Evolutionary conservation across 257 asterid genomes (phyloP).

Genomic region (Orobanche coerulescens): DNA sequence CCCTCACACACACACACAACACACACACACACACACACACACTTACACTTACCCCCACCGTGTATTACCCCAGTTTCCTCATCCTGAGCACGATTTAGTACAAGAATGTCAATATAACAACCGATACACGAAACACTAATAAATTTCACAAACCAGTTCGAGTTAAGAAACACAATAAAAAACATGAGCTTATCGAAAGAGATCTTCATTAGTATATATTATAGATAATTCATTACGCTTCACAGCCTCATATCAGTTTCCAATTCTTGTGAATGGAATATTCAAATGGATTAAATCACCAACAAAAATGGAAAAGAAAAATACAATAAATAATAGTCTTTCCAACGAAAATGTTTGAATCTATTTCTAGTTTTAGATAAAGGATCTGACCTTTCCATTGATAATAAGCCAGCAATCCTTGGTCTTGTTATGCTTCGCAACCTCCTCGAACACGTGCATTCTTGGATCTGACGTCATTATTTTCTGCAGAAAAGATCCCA

Average conservation of each 20-base stretch:
- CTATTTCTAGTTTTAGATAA: neutral
- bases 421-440: conserved; percentile 58
- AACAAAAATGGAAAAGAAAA: too few relatives aligned
- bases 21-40: too few relatives aligned
- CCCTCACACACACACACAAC: too few relatives aligned
- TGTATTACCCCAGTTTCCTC: neutral
- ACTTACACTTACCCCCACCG: too few relatives aligned
- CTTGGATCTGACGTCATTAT: conserved; percentile 61
- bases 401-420: conserved; percentile 90
- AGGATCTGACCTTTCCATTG: conserved; percentile 62
- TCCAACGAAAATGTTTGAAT: neutral
- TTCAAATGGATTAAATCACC: too few relatives aligned
- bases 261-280: too few relatives aligned
- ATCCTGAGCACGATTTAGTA: neutral
- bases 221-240: neutral
- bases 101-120: neutral
- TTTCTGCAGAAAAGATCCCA: conserved; percentile 16
- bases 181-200: neutral
- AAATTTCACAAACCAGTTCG: neutral
- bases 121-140: neutral
- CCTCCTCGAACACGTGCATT: conserved; percentile 56
- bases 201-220: conserved; percentile 2
- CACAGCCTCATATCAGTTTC: too few relatives aligned
- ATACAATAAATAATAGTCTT: neutral
- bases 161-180: neutral